Conservation (phyloP, 2,329 filamentous ascomycete genomes). For the Epichloe aotearoae region DNA sequence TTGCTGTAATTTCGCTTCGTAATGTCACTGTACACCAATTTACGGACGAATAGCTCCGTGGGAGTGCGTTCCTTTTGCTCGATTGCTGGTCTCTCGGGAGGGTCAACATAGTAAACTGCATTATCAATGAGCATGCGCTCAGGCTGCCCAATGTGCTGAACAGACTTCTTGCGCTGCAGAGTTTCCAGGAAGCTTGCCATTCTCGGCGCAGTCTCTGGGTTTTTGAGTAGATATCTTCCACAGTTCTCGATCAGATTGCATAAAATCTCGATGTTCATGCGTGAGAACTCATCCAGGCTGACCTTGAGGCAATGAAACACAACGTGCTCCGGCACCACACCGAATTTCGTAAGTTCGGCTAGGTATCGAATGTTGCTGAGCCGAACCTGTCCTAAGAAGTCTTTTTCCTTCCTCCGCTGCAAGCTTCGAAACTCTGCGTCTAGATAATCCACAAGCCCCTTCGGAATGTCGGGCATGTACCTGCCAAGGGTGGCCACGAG, state of each 20-base stretch:
- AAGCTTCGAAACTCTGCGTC: slow-evolving; percentile 95
- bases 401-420: slow-evolving; percentile 93
- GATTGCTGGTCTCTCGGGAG: slow-evolving; percentile 83
- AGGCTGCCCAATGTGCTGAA: slow-evolving; percentile 87
- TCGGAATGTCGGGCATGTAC: slow-evolving; percentile 89
- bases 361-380: slow-evolving; percentile 95
- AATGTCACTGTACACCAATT: slow-evolving; percentile 85
- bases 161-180: slow-evolving; percentile 86
- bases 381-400: slow-evolving; percentile 87
- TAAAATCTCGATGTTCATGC: slow-evolving; percentile 98
- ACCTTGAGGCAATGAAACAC: slow-evolving; percentile 98
- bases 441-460: slow-evolving; percentile 79
- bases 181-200: slow-evolving; percentile 94
- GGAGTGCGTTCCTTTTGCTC: slow-evolving; percentile 93
- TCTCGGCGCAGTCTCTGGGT: slow-evolving; percentile 79
- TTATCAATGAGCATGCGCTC: slow-evolving; percentile 98
- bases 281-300: slow-evolving; percentile 90
- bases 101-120: slow-evolving; percentile 94
- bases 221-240: slow-evolving; percentile 83
- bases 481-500: slow-evolving; percentile 85
- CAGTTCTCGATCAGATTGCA: slow-evolving; percentile 94
- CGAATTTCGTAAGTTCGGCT: slow-evolving; percentile 94
- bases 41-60: slow-evolving; percentile 83
- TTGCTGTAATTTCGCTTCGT: slow-evolving; percentile 90
- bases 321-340: slow-evolving; percentile 93